Evolutionary conservation across 176 grass and related monocot species (phyloP), one percentile per base, ranked within the genome.

Genomic region (Miscanthus lutarioriparius): DNA sequence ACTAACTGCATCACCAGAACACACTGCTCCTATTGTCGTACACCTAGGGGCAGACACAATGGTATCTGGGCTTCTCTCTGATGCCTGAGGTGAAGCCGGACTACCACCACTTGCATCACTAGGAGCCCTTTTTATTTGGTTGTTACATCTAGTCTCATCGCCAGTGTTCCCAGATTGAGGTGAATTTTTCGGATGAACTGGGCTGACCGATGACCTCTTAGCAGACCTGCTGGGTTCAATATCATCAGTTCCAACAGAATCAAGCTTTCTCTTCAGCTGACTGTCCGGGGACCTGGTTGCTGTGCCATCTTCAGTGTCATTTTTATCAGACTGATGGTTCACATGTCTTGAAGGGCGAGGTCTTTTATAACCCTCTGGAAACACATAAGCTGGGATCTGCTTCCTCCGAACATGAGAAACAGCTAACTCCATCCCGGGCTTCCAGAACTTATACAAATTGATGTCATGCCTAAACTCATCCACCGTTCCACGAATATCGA

Each of bases 401-500:
- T 89, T 99, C 67, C 93, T 92, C 27, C 93, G 83, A 70, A 99
- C 92, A 94, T 99, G 96, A 89, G 91, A 96, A 53, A 99, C 96
- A 73, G 91, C 92, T 74, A 99, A 77, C 69, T 99, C 91, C 96
- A 99, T 99, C 28, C 93, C 93, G 48, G 93, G 93, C 38, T 96
- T 96, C 93, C 93, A 99, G 78, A 92, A 96, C 86, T 89, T 72
- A 79, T 96, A 99, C 93, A 87, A 77, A 83, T 86, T 86, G 47
- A 99, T 94, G 17, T 87, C 83, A 70, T 87, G 88, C 71, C 90
- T 95, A 72, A 99, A 99, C 75, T 99, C 97, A 22, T 99, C 97
- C 44, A 99, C 97, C 10, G 97, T 99, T 49, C 86, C 88, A 76
- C 97, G 97, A 67, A 99, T 99, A 92, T 99, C 97, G 74, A 99